Evolutionary conservation across 148 eudicot species (phyloP).

Genomic region (Polygonum aviculare): DNA sequence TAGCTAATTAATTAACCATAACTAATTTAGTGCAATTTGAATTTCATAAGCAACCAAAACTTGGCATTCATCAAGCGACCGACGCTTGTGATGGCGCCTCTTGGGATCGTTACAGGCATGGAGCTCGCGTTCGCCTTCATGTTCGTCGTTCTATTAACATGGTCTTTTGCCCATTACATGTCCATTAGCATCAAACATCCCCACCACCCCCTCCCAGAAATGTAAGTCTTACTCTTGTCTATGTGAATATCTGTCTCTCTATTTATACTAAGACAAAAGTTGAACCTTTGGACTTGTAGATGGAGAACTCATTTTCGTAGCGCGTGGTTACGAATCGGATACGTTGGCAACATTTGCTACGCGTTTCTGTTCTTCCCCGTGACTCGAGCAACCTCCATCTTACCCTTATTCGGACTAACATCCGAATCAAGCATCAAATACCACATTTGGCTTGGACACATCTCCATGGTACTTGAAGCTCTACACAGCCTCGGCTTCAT

Average conservation of each 20-base stretch:
- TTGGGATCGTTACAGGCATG: not conserved
- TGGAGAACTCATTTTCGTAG: slow-evolving; percentile 36
- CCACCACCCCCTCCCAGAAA: not conserved
- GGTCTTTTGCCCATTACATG: slow-evolving; percentile 7
- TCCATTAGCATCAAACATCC: slow-evolving; percentile 6
- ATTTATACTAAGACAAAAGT: not conserved
- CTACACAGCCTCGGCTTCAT: slow-evolving; percentile 43
- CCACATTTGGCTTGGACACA: slow-evolving; percentile 61
- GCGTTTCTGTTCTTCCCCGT: slow-evolving; percentile 55
- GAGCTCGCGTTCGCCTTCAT: slow-evolving; percentile 2
- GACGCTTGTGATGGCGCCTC: slow-evolving; percentile 6
- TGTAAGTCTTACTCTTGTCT: not conserved
- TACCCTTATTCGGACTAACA: slow-evolving; percentile 50
- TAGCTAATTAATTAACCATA: no score
- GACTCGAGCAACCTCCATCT: slow-evolving; percentile 38
- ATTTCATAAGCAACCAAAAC: not conserved
- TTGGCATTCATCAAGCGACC: not conserved
- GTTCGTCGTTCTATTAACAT: not conserved
- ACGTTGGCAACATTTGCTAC: slow-evolving; percentile 41
- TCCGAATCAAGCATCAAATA: slow-evolving; percentile 59
- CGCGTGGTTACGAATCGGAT: slow-evolving; percentile 36
- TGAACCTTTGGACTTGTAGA: slow-evolving; percentile 12
- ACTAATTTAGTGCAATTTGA: not conserved
- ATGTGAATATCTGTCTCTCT: not conserved
- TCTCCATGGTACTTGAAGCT: slow-evolving; percentile 38